Percentiles rank a stretch among this genome's conserved stretches.
These are phyloP conservation scores for Cladosporium velox DNA, from an alignment of 2,329 filamentous ascomycete species.

Conservation along the genomic window DNA sequence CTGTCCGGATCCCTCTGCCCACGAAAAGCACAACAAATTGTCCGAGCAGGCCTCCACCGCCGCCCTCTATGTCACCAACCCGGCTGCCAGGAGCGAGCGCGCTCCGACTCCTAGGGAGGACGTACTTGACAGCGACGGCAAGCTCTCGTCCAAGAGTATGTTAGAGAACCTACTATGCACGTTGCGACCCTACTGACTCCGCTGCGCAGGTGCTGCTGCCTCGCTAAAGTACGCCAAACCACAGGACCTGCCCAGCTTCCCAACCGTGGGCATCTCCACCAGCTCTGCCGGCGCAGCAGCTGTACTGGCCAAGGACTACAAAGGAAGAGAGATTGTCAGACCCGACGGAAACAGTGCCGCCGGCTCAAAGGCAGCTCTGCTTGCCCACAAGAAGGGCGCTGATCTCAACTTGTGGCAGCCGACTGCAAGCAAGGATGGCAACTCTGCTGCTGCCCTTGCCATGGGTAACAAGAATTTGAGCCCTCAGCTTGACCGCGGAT, in stretches of 20 bases:
- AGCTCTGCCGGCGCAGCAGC: conserved; percentile 63
- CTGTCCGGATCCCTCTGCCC: conserved; percentile 49
- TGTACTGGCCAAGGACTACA: conserved; percentile 60
- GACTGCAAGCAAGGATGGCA: conserved; percentile 55
- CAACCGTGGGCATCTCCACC: conserved; percentile 69
- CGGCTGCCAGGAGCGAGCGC: conserved; percentile 25
- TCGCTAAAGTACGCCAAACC: conserved; percentile 72
- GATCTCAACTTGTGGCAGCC: conserved; percentile 57
- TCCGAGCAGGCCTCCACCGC: conserved; percentile 60
- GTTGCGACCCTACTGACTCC: conserved; percentile 24
- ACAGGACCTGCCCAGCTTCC: conserved; percentile 72
- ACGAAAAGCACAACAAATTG: conserved; percentile 42
- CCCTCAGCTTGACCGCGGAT: conserved; percentile 49
- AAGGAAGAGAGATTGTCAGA: conserved; percentile 63
- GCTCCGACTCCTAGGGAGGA: conserved; percentile 32
- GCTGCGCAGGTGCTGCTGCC: conserved; percentile 56
- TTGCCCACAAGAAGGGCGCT: conserved; percentile 59
- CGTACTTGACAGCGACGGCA: conserved; percentile 55
- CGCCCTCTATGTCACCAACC: conserved; percentile 58
- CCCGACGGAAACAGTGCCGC: conserved; percentile 61
- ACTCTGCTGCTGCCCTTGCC: conserved; percentile 70
- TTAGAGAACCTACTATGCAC: conserved; percentile 16
- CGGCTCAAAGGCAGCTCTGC: conserved; percentile 72
- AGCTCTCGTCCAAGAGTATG: conserved; percentile 60
- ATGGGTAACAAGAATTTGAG: conserved; percentile 56